Conservation (phyloP, 306 rosid genomes). For the Alnus rubra region DNA sequence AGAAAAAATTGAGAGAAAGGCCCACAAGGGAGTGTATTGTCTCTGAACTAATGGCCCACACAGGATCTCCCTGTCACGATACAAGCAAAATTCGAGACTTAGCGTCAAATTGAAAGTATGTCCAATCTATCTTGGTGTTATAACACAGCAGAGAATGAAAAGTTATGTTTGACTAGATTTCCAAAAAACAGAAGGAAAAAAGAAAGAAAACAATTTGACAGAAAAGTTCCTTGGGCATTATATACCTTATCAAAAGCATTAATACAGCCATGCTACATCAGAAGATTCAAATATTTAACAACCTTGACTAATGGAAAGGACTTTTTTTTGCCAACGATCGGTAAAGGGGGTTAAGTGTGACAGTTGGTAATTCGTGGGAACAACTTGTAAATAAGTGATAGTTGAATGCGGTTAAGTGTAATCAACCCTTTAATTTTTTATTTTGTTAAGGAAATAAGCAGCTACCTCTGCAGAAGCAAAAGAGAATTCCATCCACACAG, state of each 20-base stretch:
- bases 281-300: background rate
- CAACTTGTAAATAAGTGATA: no score
- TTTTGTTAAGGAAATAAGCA: background rate
- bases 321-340: no score
- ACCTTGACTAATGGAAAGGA: no score
- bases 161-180: constrained; percentile 1
- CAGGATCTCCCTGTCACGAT: constrained; percentile 80
- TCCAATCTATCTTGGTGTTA: background rate
- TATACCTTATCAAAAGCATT: background rate
- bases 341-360: no score
- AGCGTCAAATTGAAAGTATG: constrained; percentile 16
- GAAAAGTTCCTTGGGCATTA: constrained; percentile 10
- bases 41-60: constrained; percentile 87
- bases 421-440: background rate
- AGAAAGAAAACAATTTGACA: background rate
- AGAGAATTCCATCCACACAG: background rate
- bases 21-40: constrained; percentile 71
- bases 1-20: constrained; percentile 86
- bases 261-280: background rate
- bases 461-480: no score
- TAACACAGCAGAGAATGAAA: constrained; percentile 6
- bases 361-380: no score
- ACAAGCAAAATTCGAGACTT: constrained; percentile 17
- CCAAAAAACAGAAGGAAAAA: background rate
- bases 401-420: no score